These are phyloP conservation scores for Huntiella bhutanensis DNA, from an alignment of 2,329 filamentous ascomycete genomes.

Conservation along the genomic window DNA sequence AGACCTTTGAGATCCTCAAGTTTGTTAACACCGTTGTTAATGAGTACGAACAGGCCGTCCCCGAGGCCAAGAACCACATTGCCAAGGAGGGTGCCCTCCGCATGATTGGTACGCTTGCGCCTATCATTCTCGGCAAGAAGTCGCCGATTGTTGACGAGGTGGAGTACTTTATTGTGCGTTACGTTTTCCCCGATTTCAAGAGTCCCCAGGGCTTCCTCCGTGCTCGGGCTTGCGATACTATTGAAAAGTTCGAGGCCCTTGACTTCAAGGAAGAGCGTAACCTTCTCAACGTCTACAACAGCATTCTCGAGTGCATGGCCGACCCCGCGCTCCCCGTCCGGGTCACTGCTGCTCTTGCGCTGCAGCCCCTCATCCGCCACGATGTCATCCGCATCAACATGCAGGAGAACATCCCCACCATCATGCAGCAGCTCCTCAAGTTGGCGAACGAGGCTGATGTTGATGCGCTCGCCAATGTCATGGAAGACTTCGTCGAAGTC, in stretches of 20 bases:
- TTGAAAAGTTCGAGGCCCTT: constrained; percentile 94
- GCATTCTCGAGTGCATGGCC: constrained; percentile 93
- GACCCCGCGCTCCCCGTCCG: constrained; percentile 84
- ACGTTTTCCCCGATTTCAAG: constrained; percentile 95
- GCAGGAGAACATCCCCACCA: constrained; percentile 95
- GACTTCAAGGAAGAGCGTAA: constrained; percentile 96
- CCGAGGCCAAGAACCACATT: constrained; percentile 78
- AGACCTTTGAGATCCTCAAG: constrained; percentile 83
- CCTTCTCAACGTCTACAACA: constrained; percentile 85
- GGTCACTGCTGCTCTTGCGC: constrained; percentile 79
- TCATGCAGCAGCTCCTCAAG: constrained; percentile 97
- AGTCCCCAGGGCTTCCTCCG: constrained; percentile 83
- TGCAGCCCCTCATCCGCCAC: constrained; percentile 90
- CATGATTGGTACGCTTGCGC: constrained; percentile 90
- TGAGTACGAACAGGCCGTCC: constrained; percentile 68
- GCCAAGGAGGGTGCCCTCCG: constrained; percentile 91
- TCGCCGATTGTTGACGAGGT: constrained; percentile 94
- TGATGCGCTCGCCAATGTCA: constrained; percentile 90
- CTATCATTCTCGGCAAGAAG: constrained; percentile 93
- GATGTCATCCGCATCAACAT: constrained; percentile 86
- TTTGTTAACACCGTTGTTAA: constrained; percentile 94
- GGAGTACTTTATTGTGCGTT: constrained; percentile 94
- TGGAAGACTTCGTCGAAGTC: constrained; percentile 98
- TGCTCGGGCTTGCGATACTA: constrained; percentile 84
- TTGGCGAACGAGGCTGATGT: constrained; percentile 96